Percentiles rank a stretch among this genome's conserved stretches.
phyloP scores from a whole-genome alignment of 1,139 yeast genomes.

The Zygosaccharomyces pseudobailii region DNA sequence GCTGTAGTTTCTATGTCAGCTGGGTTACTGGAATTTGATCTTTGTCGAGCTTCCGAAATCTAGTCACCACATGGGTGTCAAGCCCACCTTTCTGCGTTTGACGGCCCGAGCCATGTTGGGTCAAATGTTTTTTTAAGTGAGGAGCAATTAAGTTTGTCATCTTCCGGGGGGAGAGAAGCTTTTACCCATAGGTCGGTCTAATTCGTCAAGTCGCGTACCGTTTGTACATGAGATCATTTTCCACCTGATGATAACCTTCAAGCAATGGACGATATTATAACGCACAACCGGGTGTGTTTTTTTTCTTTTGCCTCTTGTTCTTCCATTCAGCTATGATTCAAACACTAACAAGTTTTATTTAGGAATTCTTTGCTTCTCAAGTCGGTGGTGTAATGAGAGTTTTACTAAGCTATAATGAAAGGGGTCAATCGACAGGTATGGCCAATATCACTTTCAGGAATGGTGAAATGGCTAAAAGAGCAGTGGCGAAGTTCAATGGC shows the following conservation, averaged over 20 bases:
- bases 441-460: constrained; percentile 78
- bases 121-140: constrained; percentile 2
- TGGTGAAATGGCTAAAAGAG: constrained; percentile 63
- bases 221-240: constrained; percentile 1
- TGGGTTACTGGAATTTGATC: neutral
- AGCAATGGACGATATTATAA: neutral
- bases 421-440: constrained; percentile 87
- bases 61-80: too few species aligned
- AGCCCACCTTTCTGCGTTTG: neutral
- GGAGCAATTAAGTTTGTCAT: constrained; percentile 19
- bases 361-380: constrained; percentile 87
- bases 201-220: neutral
- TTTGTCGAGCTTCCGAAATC: neutral
- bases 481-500: constrained; percentile 82
- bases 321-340: neutral
- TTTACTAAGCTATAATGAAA: constrained; percentile 74
- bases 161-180: constrained; percentile 14
- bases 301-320: constrained; percentile 8
- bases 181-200: neutral
- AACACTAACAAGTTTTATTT: constrained; percentile 26
- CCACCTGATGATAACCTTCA: constrained; percentile 9
- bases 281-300: neutral
- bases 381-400: constrained; percentile 80
- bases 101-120: neutral
- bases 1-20: constrained; percentile 1